Base-by-base conservation (phyloP, 192 early-diverging fungal genomes). In the Mortierella hygrophila region DNA sequence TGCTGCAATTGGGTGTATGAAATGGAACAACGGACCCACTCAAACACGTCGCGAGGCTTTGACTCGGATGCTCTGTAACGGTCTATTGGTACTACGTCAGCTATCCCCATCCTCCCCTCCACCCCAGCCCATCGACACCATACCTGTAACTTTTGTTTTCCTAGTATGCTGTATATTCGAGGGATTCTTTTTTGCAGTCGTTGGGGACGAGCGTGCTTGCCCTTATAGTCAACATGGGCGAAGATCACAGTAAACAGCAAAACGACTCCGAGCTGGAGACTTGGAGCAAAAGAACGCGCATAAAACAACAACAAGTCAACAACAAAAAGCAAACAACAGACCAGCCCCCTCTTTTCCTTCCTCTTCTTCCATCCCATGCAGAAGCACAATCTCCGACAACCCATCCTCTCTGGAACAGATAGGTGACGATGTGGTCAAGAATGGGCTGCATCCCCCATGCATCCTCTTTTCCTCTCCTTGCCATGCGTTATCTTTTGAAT, bases 361-460 rank as follows among this genome's bases (percentile, higher is more conserved):
- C 16, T 18, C 47, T 1, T 18, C 47, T 49, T 49, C 47, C 47
- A 18, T 21, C 49, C 18, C 18, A 5, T 52, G 49, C 49, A 65
- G 11, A 65, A 65, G 1, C 29, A 32, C 60, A 65, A 65, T 32
- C 60, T 32, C 29, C 60, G 60, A 65, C 29, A 15, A 65, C 13
- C 4, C 35, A 35, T 11, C 26, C 60, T 29, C 10, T 32, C n/a
- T 26, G 60, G 60, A 65, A 4, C 3, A 65, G 26, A 29, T 15
- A 65, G 11, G 60, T 65, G 60, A 32, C 26, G 60, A 65, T 65
- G 60, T 65, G 60, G 60, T 65, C 60, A 20, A 55, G 29, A 75
- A 57, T 57, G 74, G 49, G 32, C 74, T 75, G 23, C 74, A 55
- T 37, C 60, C 60, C 60, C 10, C 10, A 65, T 65, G 60, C 57